Conservation (phyloP, 176 grass and related monocot genomes). For the Carex pumila region DNA sequence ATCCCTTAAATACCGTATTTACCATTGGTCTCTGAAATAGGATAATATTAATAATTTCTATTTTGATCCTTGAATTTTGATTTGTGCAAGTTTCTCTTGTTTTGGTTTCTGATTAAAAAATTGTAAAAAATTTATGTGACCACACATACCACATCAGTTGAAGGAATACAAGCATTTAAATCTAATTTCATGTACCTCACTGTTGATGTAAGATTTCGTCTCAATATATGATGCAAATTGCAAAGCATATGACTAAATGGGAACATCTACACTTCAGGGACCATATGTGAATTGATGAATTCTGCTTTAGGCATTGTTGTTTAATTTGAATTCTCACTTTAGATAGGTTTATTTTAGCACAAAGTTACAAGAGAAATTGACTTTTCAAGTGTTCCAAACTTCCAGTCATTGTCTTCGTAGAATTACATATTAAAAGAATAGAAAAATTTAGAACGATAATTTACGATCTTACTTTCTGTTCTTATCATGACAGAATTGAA, state of each 20-base stretch:
- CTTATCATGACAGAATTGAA: conserved; percentile 32
- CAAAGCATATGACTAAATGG: background rate
- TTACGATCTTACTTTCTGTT: background rate
- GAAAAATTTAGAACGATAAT: background rate
- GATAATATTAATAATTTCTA: background rate
- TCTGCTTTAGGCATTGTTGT: background rate
- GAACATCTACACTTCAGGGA: background rate
- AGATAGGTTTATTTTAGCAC: background rate
- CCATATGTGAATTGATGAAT: background rate
- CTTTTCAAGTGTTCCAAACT: background rate
- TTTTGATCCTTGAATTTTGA: background rate
- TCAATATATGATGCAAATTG: background rate
- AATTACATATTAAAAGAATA: background rate
- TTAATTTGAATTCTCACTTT: background rate
- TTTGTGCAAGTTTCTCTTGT: background rate
- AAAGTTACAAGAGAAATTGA: background rate
- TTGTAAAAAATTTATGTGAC: background rate
- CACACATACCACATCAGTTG: background rate
- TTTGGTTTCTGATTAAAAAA: background rate
- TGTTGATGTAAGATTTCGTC: background rate
- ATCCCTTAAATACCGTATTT: background rate
- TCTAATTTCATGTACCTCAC: background rate
- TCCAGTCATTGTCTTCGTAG: background rate
- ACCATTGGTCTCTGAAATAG: background rate
- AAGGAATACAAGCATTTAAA: background rate